Evolutionary conservation across 1,284 basidiomycete species (phyloP).

Genomic region (Bondarzewia mesenterica): DNA sequence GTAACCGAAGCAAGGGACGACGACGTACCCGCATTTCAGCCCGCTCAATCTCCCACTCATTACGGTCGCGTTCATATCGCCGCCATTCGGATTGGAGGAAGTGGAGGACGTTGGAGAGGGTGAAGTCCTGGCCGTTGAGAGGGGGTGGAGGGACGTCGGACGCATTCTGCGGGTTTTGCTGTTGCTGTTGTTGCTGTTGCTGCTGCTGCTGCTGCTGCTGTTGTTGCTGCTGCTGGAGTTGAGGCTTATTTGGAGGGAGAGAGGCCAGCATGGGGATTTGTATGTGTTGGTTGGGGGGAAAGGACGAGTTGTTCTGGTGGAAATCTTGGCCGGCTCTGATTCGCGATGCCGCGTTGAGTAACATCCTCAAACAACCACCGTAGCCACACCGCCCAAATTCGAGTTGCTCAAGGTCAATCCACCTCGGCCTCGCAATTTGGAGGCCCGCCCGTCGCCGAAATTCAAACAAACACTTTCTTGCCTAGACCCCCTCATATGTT

Average conservation of each 20-base stretch:
- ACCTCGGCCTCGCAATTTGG: too few relatives aligned
- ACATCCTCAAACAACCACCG: not conserved
- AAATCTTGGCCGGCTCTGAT: not conserved
- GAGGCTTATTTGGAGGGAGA: constrained; percentile 31
- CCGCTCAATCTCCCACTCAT: constrained; percentile 99
- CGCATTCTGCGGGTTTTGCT: constrained; percentile 40
- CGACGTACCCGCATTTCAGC: constrained; percentile 94
- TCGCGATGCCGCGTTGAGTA: not conserved
- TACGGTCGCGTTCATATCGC: constrained; percentile 92
- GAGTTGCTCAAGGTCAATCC: too few relatives aligned
- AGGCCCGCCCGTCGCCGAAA: too few relatives aligned
- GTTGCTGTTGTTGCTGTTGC: constrained; percentile 13
- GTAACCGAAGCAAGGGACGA: constrained; percentile 5
- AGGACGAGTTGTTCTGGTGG: constrained; percentile 12
- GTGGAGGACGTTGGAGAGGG: constrained; percentile 91
- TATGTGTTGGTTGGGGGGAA: constrained; percentile 22
- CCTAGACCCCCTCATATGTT: too few relatives aligned
- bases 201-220: constrained; percentile 25
- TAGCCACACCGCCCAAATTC: too few relatives aligned
- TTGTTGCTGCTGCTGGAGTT: constrained; percentile 1
- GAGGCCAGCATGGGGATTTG: constrained; percentile 58
- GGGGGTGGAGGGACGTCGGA: constrained; percentile 64
- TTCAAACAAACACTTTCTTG: too few relatives aligned
- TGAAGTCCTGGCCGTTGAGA: constrained; percentile 82
- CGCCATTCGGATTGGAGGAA: constrained; percentile 98